These are phyloP conservation scores for Cladophialophora carrionii DNA, from an alignment of 2,329 filamentous ascomycete genomes.

Conservation along the genomic window DNA sequence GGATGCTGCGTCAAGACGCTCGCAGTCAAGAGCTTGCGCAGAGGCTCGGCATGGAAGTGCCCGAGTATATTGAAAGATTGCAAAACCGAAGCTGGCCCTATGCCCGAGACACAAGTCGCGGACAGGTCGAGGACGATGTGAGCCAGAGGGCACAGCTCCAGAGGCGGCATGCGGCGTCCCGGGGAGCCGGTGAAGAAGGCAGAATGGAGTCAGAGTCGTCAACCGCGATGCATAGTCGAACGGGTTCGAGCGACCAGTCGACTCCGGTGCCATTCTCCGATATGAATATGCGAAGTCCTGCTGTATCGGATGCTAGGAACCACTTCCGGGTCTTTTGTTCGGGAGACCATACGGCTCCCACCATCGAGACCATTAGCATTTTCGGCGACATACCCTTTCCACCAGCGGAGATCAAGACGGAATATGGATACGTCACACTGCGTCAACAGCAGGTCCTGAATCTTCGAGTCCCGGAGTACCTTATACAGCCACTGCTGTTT, in stretches of 20 bases:
- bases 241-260: conserved; percentile 7
- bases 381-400: conserved; percentile 12
- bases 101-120: conserved; percentile 4
- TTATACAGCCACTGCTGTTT: conserved; percentile 20
- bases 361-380: conserved; percentile 11
- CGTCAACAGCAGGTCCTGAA: conserved; percentile 1
- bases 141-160: conserved; percentile 14
- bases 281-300: background rate
- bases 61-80: background rate
- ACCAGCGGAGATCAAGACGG: background rate
- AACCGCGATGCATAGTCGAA: background rate
- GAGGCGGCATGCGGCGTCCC: background rate
- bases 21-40: conserved; percentile 10
- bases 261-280: background rate
- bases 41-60: conserved; percentile 13
- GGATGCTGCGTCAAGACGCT: conserved; percentile 3
- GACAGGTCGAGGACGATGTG: conserved; percentile 8
- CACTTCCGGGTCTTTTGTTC: conserved; percentile 22
- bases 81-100: background rate
- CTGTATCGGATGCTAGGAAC: conserved; percentile 7
- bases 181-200: background rate
- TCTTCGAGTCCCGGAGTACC: conserved; percentile 19
- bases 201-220: background rate
- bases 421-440: background rate
- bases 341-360: conserved; percentile 8